Evolutionary conservation across 495 filamentous ascomycete species (phyloP).

Genomic region (Rhypophila decipiens): DNA sequence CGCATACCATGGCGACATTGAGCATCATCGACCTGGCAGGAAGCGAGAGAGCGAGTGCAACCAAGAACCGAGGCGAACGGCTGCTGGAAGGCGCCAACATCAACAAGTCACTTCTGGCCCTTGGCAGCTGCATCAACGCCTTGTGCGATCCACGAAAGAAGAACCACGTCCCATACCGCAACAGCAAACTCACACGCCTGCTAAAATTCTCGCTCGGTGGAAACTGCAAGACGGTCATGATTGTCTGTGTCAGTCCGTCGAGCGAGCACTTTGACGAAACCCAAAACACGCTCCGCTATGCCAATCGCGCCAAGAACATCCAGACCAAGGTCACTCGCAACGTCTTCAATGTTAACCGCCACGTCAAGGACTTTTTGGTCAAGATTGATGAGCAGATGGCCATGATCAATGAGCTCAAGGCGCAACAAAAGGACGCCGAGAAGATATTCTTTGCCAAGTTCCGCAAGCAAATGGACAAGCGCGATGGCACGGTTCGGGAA

Average conservation of each 20-base stretch:
- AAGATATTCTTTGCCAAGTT: constrained; percentile 82
- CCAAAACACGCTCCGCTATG: constrained; percentile 96
- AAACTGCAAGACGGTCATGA: constrained; percentile 99
- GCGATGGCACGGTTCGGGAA: constrained; percentile 69
- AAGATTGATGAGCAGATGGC: constrained; percentile 96
- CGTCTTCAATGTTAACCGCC: constrained; percentile 97
- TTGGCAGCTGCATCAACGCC: constrained; percentile 98
- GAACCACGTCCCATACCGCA: constrained; percentile 94
- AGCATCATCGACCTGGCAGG: constrained; percentile 98
- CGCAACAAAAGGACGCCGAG: constrained; percentile 88
- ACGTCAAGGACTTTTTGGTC: constrained; percentile 96
- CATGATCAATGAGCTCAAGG: constrained; percentile 87
- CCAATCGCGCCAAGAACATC: constrained; percentile 98
- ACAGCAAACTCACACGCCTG: constrained; percentile 92
- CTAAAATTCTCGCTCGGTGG: constrained; percentile 96
- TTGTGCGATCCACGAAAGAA: constrained; percentile 89
- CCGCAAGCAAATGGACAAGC: constrained; percentile 78
- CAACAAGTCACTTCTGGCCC: constrained; percentile 92
- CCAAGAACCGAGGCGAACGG: constrained; percentile 90
- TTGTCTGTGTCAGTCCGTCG: constrained; percentile 95
- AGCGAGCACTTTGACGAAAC: constrained; percentile 98
- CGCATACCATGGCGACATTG: constrained; percentile 93
- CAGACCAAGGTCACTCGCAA: constrained; percentile 98
- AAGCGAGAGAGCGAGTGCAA: constrained; percentile 92
- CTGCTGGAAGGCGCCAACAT: constrained; percentile 96